Base-by-base conservation (phyloP, 495 filamentous ascomycete species). In the Podospora anserina region DNA sequence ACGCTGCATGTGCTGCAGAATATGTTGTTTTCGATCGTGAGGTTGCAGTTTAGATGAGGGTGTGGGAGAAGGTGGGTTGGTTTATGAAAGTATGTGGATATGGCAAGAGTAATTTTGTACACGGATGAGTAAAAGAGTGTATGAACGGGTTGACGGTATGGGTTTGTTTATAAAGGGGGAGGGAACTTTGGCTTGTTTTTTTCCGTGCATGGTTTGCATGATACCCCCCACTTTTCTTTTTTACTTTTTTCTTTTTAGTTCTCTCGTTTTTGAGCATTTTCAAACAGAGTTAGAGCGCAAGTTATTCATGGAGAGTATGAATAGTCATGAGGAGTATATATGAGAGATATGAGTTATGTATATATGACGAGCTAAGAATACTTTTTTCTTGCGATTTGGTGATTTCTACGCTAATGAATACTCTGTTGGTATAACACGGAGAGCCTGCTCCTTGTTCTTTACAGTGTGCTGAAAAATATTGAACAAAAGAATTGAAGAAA, bases 1-100 rank as follows among this genome's bases (percentile, higher is more conserved):
- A 84, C 85, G 78, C 78, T 89, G 71, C 87, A 89, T 68, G 87
- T 89, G 28, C 72, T 88, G 75, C 87, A 89, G 77, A 89, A 88
- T 69, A 89, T 89, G 87, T 64, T 89, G 23, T 88, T 89, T 71
- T 84, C 84, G 23, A 89, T 89, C 71, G 83, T 88, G 27, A 80
- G 87, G 68, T 73, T 89, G 70, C 81, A 83, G 69, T 89, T 89
- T 78, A 78, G 80, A 68, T 83, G 70, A 82, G 9, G 32, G 23
- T 23, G 23, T 23, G 2, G 53, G 54, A 19, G 63, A 34, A 57
- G 54, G 54, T 18, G 16, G 54, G 55, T 9, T 15, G 39, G 39
- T 49, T 49, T 49, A 49, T 13, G 39, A 49, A 39, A 49, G 39
- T 49, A 49, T 49, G 15, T 49, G 39, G 39, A 49, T 49, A 49